Percentiles rank a stretch among this genome's conserved stretches.
These are phyloP conservation scores for Penicillium chermesinum DNA, from an alignment of 495 filamentous ascomycete species.

Conservation along the genomic window DNA sequence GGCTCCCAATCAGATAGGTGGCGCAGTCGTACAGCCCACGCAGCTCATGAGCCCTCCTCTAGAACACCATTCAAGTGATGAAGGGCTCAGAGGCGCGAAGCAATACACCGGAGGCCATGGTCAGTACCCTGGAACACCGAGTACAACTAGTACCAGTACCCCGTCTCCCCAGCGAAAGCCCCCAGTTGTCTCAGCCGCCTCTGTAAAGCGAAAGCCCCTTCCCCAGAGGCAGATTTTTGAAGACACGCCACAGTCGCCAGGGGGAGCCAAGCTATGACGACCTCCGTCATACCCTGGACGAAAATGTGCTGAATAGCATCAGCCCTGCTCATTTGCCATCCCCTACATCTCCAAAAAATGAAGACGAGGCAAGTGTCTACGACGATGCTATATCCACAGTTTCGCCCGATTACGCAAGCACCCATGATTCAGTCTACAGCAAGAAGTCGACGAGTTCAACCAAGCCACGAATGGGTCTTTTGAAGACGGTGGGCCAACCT, in stretches of 20 bases:
- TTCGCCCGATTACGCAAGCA: constrained; percentile 67
- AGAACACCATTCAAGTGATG: constrained; percentile 18
- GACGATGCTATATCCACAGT: constrained; percentile 46
- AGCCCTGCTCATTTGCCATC: constrained; percentile 27
- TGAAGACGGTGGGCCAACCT: constrained; percentile 73
- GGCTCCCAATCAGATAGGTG: not conserved
- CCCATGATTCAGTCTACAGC: constrained; percentile 58
- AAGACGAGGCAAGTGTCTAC: constrained; percentile 46
- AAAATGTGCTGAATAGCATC: constrained; percentile 54
- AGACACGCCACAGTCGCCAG: constrained; percentile 2
- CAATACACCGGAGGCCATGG: constrained; percentile 13
- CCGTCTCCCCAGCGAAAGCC: constrained; percentile 28
- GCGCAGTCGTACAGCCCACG: not conserved
- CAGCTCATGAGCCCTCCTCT: constrained; percentile 7
- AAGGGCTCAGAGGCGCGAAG: constrained; percentile 12
- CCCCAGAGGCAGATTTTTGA: constrained; percentile 31
- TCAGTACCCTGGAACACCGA: constrained; percentile 17
- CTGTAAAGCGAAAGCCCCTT: constrained; percentile 61
- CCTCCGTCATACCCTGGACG: constrained; percentile 61
- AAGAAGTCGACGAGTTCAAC: constrained; percentile 55
- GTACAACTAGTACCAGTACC: constrained; percentile 14
- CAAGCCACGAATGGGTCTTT: constrained; percentile 71
- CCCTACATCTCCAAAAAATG: constrained; percentile 26
- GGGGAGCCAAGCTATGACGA: constrained; percentile 56
- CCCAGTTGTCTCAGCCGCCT: constrained; percentile 37